phyloP scores from a whole-genome alignment of 768 basidiomycete species.

The Pulveroboletus sp. region DNA sequence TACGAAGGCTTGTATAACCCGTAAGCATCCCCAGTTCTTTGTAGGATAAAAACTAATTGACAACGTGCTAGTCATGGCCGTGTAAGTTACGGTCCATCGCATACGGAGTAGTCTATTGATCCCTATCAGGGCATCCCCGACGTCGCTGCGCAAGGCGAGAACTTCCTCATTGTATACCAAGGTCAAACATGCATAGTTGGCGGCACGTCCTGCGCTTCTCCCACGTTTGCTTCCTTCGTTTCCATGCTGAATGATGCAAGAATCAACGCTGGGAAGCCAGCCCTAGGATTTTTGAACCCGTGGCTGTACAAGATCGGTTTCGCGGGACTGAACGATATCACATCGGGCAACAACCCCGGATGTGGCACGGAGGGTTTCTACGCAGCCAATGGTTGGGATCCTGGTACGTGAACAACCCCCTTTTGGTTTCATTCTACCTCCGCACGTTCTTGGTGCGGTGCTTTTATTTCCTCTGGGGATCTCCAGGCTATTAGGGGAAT shows the following conservation, averaged over 20 bases:
- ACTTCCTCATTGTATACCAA: constrained; percentile 46
- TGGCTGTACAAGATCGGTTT: constrained; percentile 43
- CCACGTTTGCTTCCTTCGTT: constrained; percentile 60
- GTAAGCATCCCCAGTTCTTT: constrained; percentile 31
- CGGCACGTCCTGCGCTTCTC: constrained; percentile 66
- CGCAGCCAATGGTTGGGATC: constrained; percentile 55
- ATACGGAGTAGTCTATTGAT: neutral
- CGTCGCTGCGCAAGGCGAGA: constrained; percentile 55
- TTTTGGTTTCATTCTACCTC: neutral
- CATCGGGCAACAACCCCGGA: constrained; percentile 50
- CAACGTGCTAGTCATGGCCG: constrained; percentile 44
- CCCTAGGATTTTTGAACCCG: constrained; percentile 67
- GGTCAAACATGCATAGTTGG: constrained; percentile 40
- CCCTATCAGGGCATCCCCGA: constrained; percentile 51
- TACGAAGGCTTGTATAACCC: constrained; percentile 60
- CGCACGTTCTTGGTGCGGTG: too few relatives aligned
- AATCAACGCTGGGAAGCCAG: constrained; percentile 35
- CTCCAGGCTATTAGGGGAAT: too few relatives aligned
- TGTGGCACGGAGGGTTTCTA: constrained; percentile 68
- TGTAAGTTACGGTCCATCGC: constrained; percentile 32
- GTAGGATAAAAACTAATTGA: neutral
- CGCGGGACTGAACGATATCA: constrained; percentile 52
- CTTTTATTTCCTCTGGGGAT: too few relatives aligned
- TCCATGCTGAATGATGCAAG: constrained; percentile 65
- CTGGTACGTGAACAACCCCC: constrained; percentile 39